Evolutionary conservation across 805 yeast genomes (phyloP), one percentile per base, ranked within the genome.

Genomic region (Schwanniomyces sp.): DNA sequence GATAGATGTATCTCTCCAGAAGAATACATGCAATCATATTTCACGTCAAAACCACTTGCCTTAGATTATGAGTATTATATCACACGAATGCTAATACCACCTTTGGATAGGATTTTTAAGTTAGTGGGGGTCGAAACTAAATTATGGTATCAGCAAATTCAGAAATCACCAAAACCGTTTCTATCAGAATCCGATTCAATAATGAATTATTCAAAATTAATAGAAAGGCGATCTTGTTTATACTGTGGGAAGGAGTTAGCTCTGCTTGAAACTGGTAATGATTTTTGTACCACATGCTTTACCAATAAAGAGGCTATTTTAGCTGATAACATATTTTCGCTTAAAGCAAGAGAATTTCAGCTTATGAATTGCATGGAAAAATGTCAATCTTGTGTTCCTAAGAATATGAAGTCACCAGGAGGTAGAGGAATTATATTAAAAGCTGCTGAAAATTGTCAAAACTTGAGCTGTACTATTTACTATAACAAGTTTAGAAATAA

Each of bases 11-110:
- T 88, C 2, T 71, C 94, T 0, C 97, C 98, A 0, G 85, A 80
- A 45, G 91, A 84, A 29, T 81, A 85, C 50, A 61, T 91, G n/a
- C 57, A 66, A 1, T 61, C 70, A 50, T 62, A 58, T 32, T 48
- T 46, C 11, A 56, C 69, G 0, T 40, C 45, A 1, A 72, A 46
- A 43, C 76, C 62, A 56, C 61, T 77, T 47, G 77, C 73, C 41
- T 62, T 94, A 16, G 99, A 94, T 58, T 76, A 85, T 17, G 90
- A 88, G 34, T 94, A 94, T 61, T 94, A 94, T 64, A 90, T 94
- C 41, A 79, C 79, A 2, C 86, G 88, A 58, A 89, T 89, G 2
- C 65, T 94, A 41, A 81, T 92, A 7, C 98, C 99, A 1, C 98
- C 99, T 0, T 67, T 94, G 46, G 95, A 89, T 52, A 70, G 99